A percentile compares a stretch with the other conserved stretches of the same genome.
Evolutionary conservation across 2,329 filamentous ascomycete genomes (phyloP).

Genomic region (Sordariomycetes sp.): DNA sequence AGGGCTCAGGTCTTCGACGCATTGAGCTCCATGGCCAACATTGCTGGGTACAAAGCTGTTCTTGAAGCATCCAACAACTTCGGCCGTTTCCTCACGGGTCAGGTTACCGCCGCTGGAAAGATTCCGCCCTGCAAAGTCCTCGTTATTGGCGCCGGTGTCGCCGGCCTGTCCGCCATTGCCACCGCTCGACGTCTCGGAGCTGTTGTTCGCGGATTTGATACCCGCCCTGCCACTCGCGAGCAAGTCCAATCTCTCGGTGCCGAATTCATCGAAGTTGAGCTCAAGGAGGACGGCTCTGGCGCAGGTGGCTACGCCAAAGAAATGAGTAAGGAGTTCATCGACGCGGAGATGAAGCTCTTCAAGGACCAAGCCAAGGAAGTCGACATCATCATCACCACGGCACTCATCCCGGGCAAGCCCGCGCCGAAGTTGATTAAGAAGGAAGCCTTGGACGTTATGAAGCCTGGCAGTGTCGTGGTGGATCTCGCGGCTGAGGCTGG

Average conservation of each 20-base stretch:
- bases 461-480: conserved; percentile 79
- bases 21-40: conserved; percentile 88
- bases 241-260: conserved; percentile 86
- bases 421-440: conserved; percentile 80
- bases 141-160: conserved; percentile 84
- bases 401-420: conserved; percentile 77
- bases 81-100: conserved; percentile 78
- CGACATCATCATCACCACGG: conserved; percentile 87
- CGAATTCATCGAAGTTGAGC: conserved; percentile 80
- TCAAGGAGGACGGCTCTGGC: conserved; percentile 76
- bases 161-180: conserved; percentile 79
- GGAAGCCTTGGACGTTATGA: conserved; percentile 75
- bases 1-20: conserved; percentile 84
- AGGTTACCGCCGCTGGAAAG: conserved; percentile 83
- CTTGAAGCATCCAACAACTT: conserved; percentile 85
- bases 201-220: conserved; percentile 85
- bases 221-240: conserved; percentile 76
- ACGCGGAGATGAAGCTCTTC: conserved; percentile 88
- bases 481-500: conserved; percentile 83
- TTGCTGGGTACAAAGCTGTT: conserved; percentile 87
- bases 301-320: conserved; percentile 85
- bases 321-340: conserved; percentile 91
- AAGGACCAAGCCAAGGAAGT: conserved; percentile 79
- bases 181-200: conserved; percentile 80
- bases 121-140: conserved; percentile 86